Evolutionary conservation across 1,284 basidiomycete species (phyloP), one percentile per base, ranked within the genome.

Genomic region (Boletus albobrunnescens): DNA sequence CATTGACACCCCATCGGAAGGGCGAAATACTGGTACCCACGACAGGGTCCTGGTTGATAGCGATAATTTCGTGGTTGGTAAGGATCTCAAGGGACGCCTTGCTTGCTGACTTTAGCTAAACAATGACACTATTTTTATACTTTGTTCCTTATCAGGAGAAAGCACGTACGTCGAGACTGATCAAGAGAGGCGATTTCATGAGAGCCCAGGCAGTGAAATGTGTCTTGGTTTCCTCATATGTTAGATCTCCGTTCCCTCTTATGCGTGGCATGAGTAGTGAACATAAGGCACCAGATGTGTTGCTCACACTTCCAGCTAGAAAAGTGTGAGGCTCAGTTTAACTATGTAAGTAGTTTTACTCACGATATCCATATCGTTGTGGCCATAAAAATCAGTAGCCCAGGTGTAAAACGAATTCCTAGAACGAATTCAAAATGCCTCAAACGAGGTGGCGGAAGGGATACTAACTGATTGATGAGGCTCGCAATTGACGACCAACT

Each of bases 1-100:
- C 78, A 49, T 80, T 79, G 44, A 77, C 58, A 7, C 83, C 82
- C 83, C 83, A 84, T 54, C 80, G 69, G 69, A 84, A 85, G 10
- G 83, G 82, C 23, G 78, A 73, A 45, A 84, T 71, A 26, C 74
- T 73, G 10, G 75, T 78, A 3, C 82, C 83, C 35, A 79, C 71
- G 0, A 79, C 77, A 0, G 77, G 71, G 57, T 85, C 82, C 61
- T 85, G 83, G 58, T 83, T 82, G 55, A 85, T 82, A 11, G 78
- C 82, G 24, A 85, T 73, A 43, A 85, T 77, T 61, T 85, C 82
- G 33, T 56, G 59, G 60, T 84, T 85, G 57, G 69, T 80, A 37
- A 84, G 67, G 54, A 84, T 78, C 31, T 70, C 68, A 1, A 85
- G 63, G 11, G 73, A 71, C 42, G 77, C 70, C 19, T 73, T 55